phyloP scores from a whole-genome alignment of 2,329 filamentous ascomycete genomes.

The Pseudogymnoascus sp. region DNA sequence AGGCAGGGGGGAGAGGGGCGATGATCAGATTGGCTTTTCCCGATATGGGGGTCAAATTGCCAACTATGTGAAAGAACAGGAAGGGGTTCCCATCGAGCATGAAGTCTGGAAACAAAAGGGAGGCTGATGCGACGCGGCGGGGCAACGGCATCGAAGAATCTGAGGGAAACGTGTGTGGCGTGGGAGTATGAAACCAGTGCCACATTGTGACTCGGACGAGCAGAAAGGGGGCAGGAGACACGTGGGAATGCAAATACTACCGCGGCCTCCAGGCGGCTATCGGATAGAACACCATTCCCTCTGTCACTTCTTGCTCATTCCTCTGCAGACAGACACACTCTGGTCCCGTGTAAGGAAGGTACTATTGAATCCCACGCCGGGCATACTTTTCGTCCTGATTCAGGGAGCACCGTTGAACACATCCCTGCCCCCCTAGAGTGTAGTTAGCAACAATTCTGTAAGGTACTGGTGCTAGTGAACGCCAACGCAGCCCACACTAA shows the following conservation, averaged over 20 bases:
- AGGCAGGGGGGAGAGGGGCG: constrained; percentile 3
- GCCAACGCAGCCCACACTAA: not conserved
- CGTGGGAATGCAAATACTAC: constrained; percentile 1
- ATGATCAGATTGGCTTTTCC: constrained; percentile 8
- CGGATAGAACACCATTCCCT: not conserved
- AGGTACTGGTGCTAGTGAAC: constrained; percentile 6
- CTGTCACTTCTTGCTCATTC: not conserved
- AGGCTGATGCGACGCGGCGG: constrained; percentile 3
- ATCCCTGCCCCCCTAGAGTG: not conserved
- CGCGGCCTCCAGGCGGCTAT: constrained; percentile 6
- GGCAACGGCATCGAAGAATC: not conserved
- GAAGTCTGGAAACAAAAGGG: constrained; percentile 2
- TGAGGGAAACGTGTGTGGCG: not conserved
- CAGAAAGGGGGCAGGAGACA: not conserved
- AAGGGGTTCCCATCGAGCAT: constrained; percentile 5
- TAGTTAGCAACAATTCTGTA: not conserved
- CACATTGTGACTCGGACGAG: not conserved
- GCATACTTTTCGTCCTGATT: not conserved
- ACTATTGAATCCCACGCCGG: not conserved
- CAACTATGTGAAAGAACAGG: not conserved
- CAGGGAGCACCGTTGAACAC: not conserved
- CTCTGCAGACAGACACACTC: not conserved
- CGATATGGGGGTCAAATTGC: constrained; percentile 6
- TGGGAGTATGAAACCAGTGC: constrained; percentile 2
- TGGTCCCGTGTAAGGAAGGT: not conserved